Evolutionary conservation across 2,329 filamentous ascomycete species (phyloP).

Genomic region (Epichloe uncinata): DNA sequence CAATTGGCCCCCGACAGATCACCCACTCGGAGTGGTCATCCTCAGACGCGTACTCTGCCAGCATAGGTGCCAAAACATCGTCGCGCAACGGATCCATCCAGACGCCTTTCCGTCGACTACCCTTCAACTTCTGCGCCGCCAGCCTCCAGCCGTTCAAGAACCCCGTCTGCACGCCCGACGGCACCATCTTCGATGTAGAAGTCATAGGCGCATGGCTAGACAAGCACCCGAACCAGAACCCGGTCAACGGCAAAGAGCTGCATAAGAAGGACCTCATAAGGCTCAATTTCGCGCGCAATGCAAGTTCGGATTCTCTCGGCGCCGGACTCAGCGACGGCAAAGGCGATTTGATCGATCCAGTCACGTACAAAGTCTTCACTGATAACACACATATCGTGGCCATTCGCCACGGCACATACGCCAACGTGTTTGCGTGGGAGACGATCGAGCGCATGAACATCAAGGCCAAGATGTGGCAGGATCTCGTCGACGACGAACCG

Average conservation of each 20-base stretch:
- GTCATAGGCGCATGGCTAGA: constrained; percentile 91
- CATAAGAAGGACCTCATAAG: constrained; percentile 76
- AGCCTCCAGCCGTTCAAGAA: constrained; percentile 91
- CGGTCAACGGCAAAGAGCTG: constrained; percentile 68
- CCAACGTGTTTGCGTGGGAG: constrained; percentile 94
- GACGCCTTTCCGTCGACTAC: constrained; percentile 70
- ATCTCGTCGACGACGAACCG: constrained; percentile 74
- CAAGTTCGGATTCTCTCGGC: constrained; percentile 44
- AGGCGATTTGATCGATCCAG: constrained; percentile 85
- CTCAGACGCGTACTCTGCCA: constrained; percentile 75
- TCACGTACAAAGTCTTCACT: constrained; percentile 94
- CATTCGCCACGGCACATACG: constrained; percentile 63
- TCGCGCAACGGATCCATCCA: constrained; percentile 31
- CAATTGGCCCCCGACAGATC: constrained; percentile 36
- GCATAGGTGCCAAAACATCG: constrained; percentile 54
- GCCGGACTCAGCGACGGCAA: constrained; percentile 37
- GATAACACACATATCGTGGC: constrained; percentile 97
- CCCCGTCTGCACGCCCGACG: constrained; percentile 78
- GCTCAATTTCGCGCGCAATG: constrained; percentile 84
- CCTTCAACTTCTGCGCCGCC: constrained; percentile 96
- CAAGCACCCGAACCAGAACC: constrained; percentile 77
- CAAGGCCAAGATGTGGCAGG: constrained; percentile 91
- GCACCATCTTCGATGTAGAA: constrained; percentile 89
- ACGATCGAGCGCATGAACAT: constrained; percentile 92
- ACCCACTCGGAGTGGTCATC: constrained; percentile 98